Conservation (phyloP, 2,329 filamentous ascomycete genomes). For the Dendryphion nanum region DNA sequence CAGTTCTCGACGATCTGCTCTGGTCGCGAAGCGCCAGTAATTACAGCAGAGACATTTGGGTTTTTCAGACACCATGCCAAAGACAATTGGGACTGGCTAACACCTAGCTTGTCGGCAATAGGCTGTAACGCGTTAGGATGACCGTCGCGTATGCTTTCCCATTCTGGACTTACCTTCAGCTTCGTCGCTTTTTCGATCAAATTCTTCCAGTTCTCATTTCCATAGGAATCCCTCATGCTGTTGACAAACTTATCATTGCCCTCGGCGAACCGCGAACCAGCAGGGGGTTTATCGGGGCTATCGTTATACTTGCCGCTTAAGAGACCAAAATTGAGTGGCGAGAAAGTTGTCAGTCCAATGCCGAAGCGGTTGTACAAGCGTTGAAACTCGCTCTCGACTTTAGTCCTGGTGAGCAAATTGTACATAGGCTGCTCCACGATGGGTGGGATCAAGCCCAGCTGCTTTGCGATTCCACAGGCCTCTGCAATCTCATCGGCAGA, state of each 20-base stretch:
- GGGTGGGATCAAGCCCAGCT: slow-evolving; percentile 57
- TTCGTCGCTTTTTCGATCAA: slow-evolving; percentile 56
- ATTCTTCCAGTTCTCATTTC: slow-evolving; percentile 50
- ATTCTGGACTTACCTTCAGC: slow-evolving; percentile 24
- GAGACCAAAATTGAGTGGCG: slow-evolving; percentile 56
- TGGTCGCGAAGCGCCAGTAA: slow-evolving; percentile 27
- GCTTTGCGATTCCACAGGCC: slow-evolving; percentile 59
- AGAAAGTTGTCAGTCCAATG: slow-evolving; percentile 57
- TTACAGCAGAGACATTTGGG: slow-evolving; percentile 29
- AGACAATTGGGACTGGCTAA: slow-evolving; percentile 48
- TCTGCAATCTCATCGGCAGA: slow-evolving; percentile 58
- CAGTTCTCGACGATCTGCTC: slow-evolving; percentile 38
- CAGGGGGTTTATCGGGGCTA: slow-evolving; percentile 51
- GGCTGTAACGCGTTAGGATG: not conserved
- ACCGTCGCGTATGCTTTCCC: too few relatives aligned
- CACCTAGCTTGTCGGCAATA: slow-evolving; percentile 64
- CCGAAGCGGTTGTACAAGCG: slow-evolving; percentile 54
- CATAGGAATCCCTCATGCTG: slow-evolving; percentile 43
- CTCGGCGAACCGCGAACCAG: slow-evolving; percentile 58
- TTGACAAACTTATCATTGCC: slow-evolving; percentile 58
- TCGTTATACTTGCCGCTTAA: slow-evolving; percentile 64
- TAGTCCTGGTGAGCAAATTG: slow-evolving; percentile 57
- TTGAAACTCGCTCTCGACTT: slow-evolving; percentile 59
- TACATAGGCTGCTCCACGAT: slow-evolving; percentile 56
- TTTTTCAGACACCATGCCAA: slow-evolving; percentile 39